A percentile compares a stretch with the other conserved stretches of the same genome.
phyloP scores from a whole-genome alignment of 768 basidiomycete genomes.

The Lactifluus pinguis region DNA sequence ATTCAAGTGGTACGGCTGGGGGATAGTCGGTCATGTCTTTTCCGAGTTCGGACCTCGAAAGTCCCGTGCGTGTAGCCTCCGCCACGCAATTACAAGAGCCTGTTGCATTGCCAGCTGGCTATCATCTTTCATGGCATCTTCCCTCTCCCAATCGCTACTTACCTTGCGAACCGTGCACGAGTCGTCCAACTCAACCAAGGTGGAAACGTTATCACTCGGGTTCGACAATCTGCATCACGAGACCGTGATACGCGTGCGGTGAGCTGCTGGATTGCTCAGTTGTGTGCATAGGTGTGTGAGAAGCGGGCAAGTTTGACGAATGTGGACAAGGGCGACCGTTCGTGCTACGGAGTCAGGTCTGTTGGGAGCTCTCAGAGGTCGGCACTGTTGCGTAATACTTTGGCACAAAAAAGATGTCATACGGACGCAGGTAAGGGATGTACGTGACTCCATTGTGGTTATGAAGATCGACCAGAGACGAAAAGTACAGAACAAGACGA shows the following conservation, averaged over 20 bases:
- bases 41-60: neutral
- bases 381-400: neutral
- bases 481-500: slow-evolving; percentile 3
- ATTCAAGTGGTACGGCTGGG: neutral
- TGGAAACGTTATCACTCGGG: neutral
- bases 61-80: neutral
- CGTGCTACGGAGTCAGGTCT: neutral
- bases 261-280: neutral
- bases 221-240: neutral
- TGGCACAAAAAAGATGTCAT: neutral
- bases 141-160: neutral
- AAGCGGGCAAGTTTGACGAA: neutral
- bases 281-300: neutral
- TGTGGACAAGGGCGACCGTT: neutral
- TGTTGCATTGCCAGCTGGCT: neutral
- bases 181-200: neutral
- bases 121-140: neutral
- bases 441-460: neutral
- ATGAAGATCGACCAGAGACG: neutral
- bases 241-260: neutral
- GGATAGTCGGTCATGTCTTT: neutral
- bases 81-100: neutral
- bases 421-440: neutral
- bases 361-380: neutral
- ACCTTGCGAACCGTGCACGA: neutral